Evolutionary conservation across 768 basidiomycete species (phyloP).

Genomic region (Panus rudis): DNA sequence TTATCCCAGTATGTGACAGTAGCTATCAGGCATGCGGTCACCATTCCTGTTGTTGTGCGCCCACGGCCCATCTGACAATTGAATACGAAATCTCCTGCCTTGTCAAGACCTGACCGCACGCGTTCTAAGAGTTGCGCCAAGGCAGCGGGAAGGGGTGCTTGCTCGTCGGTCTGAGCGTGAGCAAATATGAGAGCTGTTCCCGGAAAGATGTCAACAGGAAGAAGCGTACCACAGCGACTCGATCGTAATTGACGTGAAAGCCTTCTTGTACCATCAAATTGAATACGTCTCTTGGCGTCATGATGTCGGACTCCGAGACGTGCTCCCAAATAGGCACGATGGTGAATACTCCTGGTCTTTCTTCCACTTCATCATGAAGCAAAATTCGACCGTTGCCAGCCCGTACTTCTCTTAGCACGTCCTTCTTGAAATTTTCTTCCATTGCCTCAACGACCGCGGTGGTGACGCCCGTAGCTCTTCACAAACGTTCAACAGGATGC

Average conservation of each 20-base stretch:
- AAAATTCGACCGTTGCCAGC: constrained; percentile 70
- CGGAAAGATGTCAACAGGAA: neutral
- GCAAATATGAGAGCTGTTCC: neutral
- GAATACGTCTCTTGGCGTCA: constrained; percentile 84
- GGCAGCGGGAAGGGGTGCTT: constrained; percentile 87
- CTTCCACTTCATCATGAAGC: constrained; percentile 94
- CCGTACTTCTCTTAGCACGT: constrained; percentile 78
- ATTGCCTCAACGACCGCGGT: constrained; percentile 87
- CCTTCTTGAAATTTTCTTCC: constrained; percentile 82
- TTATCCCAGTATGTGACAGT: constrained; percentile 57
- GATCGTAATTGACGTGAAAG: constrained; percentile 72
- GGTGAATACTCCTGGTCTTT: constrained; percentile 80
- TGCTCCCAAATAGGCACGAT: constrained; percentile 96
- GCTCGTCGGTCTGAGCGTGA: constrained; percentile 81
- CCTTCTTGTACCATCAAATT: constrained; percentile 69
- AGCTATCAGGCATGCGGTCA: constrained; percentile 80
- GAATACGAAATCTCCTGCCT: constrained; percentile 77
- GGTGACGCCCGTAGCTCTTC: constrained; percentile 87
- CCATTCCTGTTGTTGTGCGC: constrained; percentile 95
- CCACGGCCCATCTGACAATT: constrained; percentile 97
- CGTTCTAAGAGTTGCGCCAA: constrained; percentile 74
- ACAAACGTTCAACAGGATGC: neutral
- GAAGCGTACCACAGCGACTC: constrained; percentile 78
- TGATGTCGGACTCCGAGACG: constrained; percentile 70
- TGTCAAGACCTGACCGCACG: constrained; percentile 48